Base-by-base conservation (phyloP, 805 yeast genomes). In the Ogataea naganishii region DNA sequence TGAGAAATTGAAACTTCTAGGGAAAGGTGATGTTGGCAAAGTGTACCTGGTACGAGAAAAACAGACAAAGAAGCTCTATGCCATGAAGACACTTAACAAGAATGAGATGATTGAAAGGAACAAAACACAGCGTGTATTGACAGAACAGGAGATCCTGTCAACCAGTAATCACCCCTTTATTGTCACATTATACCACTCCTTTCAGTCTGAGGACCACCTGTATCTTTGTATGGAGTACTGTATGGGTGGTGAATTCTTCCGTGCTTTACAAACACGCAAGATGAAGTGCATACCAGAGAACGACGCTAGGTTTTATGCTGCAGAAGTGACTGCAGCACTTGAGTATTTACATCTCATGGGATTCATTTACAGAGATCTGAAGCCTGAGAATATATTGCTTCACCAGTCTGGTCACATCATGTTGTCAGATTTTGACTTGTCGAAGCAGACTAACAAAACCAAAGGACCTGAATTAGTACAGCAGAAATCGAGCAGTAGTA, bases 381-480 rank as follows among this genome's bases (percentile, higher is more conserved):
- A 92, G 53, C 99, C 99, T 0, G 99, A 92, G 49, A 92, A 92
- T 48, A 92, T 92, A 36, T 56, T 92, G 23, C 60, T 92, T 26
- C 98, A 92, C 60, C 95, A 86, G 56, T 83, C 95, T 7, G 99
- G 99, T 17, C 99, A 92, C 56, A 92, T 92, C 38, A 92, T 92
- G 99, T 66, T 92, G 34, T 80, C 94, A 26, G 99, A 92, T 57
- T 92, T 92, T 55, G 99, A 92, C 60, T 64, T 92, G 30, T 84
- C 95, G 11, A 92, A 92, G 46, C 96, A 86, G 53, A 73, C 86
- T 3, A 81, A 75, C 27, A 71, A 76, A 23, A 73, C 75, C 10
- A 85, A 82, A 34, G 76, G 71, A 38, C 97, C 97, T 0, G 72
- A 77, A 12, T 69, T 85, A 42, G 69, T 74, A 3, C 41, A 53